Evolutionary conservation across 2,329 filamentous ascomycete genomes (phyloP).

Genomic region (Pseudocercospora pini-densiflorae): DNA sequence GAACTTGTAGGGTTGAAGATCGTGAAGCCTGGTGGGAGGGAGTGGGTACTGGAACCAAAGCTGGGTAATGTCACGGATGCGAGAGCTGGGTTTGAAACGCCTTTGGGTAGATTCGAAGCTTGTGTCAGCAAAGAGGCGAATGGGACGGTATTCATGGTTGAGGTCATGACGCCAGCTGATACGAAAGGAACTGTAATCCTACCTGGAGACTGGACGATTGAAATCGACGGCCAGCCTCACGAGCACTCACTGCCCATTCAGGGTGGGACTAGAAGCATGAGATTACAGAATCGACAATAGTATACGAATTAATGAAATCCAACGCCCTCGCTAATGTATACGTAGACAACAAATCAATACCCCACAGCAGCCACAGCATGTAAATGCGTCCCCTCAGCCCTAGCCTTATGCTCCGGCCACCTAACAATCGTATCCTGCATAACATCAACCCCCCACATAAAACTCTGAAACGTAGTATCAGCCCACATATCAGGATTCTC

Average conservation of each 20-base stretch:
- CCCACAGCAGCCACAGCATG: neutral
- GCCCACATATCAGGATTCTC: slow-evolving; percentile 3
- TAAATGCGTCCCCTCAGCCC: neutral
- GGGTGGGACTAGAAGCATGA: neutral
- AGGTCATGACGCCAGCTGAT: neutral
- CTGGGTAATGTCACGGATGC: neutral
- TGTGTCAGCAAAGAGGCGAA: neutral
- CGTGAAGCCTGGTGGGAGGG: neutral
- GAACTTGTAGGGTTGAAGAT: neutral
- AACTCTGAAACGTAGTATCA: neutral
- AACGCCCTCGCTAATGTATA: too few species aligned
- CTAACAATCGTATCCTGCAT: neutral
- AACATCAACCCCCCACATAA: neutral
- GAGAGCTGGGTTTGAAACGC: neutral
- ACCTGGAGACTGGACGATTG: neutral
- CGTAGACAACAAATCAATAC: neutral
- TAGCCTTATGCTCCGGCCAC: neutral
- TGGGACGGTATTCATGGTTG: neutral
- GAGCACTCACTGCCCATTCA: neutral
- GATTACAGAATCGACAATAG: neutral
- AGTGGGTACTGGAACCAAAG: neutral
- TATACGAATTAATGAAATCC: neutral
- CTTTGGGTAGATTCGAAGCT: neutral
- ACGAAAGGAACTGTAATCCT: neutral
- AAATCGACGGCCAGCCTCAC: neutral